These are phyloP conservation scores for Salicornia ramosissima DNA, from an alignment of 148 eudicot genomes.

Conservation along the genomic window DNA sequence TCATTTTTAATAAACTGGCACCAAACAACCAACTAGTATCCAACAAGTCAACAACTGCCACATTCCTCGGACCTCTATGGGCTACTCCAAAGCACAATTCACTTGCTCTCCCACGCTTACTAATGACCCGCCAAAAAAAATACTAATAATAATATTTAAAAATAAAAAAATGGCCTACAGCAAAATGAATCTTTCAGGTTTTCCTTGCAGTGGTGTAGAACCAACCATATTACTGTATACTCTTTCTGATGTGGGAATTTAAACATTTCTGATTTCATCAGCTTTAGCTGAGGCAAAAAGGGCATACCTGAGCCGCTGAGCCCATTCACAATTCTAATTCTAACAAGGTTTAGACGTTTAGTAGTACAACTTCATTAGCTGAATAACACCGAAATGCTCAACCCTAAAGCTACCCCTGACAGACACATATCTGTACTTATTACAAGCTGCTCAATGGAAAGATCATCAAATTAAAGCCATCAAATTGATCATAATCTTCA, in stretches of 20 bases:
- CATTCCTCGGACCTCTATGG: no score
- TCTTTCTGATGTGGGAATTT: no score
- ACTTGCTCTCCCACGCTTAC: no score
- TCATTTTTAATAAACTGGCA: no score
- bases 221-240: no score
- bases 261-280: neutral
- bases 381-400: neutral
- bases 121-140: no score
- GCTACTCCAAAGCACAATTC: no score
- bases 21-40: no score
- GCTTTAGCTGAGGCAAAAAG: neutral
- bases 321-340: neutral
- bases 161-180: neutral
- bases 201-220: neutral
- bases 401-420: constrained; percentile 6
- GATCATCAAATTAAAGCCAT: neutral
- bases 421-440: neutral
- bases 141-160: neutral
- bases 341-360: neutral
- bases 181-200: neutral
- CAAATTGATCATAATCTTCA: constrained; percentile 5
- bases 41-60: no score
- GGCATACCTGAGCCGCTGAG: neutral
- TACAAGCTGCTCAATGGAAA: neutral
- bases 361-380: neutral